A percentile compares a stretch with the other conserved stretches of the same genome.
These are phyloP conservation scores for Roridomyces roridus DNA, from an alignment of 768 basidiomycete species.

Conservation along the genomic window DNA sequence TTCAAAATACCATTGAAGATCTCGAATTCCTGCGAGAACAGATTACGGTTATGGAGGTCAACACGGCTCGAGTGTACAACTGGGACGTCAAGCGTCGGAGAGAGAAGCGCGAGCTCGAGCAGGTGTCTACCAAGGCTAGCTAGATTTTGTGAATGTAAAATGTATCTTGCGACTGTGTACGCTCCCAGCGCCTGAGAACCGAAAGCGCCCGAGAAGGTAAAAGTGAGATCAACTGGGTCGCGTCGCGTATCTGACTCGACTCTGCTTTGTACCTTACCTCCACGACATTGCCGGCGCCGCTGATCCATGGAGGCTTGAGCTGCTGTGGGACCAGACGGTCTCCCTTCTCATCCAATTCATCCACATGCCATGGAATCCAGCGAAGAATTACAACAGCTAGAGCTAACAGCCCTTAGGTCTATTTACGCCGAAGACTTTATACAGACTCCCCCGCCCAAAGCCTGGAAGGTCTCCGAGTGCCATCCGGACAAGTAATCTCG, in stretches of 20 bases:
- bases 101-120: conserved; percentile 55
- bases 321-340: conserved; percentile 72
- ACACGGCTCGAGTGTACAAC: conserved; percentile 95
- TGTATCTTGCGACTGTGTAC: too few relatives aligned
- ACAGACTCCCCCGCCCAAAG: conserved; percentile 75
- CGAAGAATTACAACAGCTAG: conserved; percentile 67
- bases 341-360: conserved; percentile 61
- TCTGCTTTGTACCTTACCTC: too few relatives aligned
- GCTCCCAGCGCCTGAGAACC: too few relatives aligned
- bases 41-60: conserved; percentile 94
- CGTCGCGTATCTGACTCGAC: too few relatives aligned
- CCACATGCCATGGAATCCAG: conserved; percentile 70
- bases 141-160: too few relatives aligned
- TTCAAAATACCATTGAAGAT: conserved; percentile 81
- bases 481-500: not conserved
- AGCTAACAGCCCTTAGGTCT: conserved; percentile 80
- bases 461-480: conserved; percentile 70
- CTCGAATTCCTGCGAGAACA: conserved; percentile 94
- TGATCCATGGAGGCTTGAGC: conserved; percentile 75
- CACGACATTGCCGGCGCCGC: conserved; percentile 1
- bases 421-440: conserved; percentile 84
- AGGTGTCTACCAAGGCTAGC: too few relatives aligned
- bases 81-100: conserved; percentile 90
- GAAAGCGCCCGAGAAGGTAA: too few relatives aligned
- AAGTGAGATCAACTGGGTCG: too few relatives aligned